phyloP scores from a whole-genome alignment of 306 rosid genomes.

The Citrullus amarus region DNA sequence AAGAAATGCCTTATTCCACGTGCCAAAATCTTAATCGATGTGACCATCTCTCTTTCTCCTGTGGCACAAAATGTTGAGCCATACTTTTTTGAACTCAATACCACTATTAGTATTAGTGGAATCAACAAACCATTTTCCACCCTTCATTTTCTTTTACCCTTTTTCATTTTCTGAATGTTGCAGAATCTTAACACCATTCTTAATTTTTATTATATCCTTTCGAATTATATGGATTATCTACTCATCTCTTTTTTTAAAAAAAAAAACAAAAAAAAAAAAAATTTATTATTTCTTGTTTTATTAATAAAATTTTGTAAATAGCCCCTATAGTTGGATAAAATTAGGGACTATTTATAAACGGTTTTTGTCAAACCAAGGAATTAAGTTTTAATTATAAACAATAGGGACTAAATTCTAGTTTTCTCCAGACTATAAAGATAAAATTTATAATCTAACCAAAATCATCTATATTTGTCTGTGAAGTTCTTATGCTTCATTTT shows the following conservation, averaged over 20 bases:
- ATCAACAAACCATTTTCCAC: neutral
- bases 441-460: no score
- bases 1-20: neutral
- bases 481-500: no score
- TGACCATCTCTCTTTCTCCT: neutral
- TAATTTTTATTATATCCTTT: neutral
- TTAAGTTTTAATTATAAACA: no score
- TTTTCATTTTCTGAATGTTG: neutral
- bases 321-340: no score
- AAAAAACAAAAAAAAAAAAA: no score
- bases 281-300: no score
- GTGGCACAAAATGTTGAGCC: neutral
- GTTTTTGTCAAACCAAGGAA: no score
- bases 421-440: no score
- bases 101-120: neutral
- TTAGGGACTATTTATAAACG: no score
- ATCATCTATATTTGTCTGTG: no score
- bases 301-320: no score
- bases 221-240: neutral
- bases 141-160: neutral
- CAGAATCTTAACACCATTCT: neutral
- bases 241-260: neutral
- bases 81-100: neutral
- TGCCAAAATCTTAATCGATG: neutral
- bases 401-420: no score